phyloP scores from a whole-genome alignment of 2,329 filamentous ascomycete genomes.

The Trichoderma arundinaceum region DNA sequence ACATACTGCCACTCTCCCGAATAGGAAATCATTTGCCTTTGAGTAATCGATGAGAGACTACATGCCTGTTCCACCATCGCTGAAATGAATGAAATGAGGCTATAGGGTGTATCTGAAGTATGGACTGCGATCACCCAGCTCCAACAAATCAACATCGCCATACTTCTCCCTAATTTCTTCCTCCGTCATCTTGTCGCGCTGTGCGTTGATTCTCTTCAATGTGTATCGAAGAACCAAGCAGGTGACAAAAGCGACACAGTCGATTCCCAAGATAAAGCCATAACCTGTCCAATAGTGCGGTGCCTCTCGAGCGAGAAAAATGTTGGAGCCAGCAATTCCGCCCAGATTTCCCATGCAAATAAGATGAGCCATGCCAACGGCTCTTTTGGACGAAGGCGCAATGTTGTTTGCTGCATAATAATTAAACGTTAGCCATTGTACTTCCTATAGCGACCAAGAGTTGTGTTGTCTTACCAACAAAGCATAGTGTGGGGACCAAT shows the following conservation, averaged over 20 bases:
- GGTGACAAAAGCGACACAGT: neutral
- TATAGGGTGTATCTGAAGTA: slow-evolving; percentile 7
- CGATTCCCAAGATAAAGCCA: slow-evolving; percentile 7
- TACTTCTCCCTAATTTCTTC: slow-evolving; percentile 7
- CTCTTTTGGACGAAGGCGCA: neutral
- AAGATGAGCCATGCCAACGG: slow-evolving; percentile 5
- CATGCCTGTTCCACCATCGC: neutral
- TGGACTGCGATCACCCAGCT: neutral
- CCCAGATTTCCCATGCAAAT: slow-evolving; percentile 13
- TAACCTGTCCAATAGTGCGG: slow-evolving; percentile 19
- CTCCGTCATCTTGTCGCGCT: neutral
- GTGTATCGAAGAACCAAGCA: neutral
- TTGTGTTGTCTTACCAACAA: neutral
- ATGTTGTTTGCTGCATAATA: slow-evolving; percentile 1
- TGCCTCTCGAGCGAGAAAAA: slow-evolving; percentile 2
- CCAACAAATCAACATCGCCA: neutral
- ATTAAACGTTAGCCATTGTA: neutral
- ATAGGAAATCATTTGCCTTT: too few relatives aligned
- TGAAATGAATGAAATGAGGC: neutral
- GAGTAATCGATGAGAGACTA: too few relatives aligned
- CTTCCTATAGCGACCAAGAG: neutral
- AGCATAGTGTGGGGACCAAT: neutral
- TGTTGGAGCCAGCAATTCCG: slow-evolving; percentile 8
- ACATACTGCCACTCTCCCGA: too few relatives aligned
- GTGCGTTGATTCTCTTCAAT: neutral